Base-by-base conservation (phyloP, 2,329 filamentous ascomycete species). In the Trichoderma atroviride region DNA sequence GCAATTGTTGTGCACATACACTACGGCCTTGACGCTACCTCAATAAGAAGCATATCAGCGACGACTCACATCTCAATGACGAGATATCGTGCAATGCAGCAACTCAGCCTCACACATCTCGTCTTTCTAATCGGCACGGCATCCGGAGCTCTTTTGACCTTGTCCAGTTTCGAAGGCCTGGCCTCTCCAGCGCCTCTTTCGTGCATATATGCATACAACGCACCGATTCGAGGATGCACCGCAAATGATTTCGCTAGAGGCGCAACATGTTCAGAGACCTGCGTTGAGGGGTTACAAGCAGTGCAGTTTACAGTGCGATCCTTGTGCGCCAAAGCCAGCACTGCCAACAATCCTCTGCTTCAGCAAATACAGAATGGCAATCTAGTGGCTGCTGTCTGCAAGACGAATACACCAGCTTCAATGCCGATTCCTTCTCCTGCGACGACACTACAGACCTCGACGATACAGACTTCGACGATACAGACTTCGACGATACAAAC, bases 161-260 rank as follows among this genome's bases (percentile, higher is more conserved):
- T 85, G 33, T 78, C 81, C 57, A 78, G 79, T 72, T 81, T 85
- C 68, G 77, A 84, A 67, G 74, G 78, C 53, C 77, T 85, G 67
- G 74, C 77, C n/a, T 75, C 79, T 13, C 70, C 77, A n/a, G 73
- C 77, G 5, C 75, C 81, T 0, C 67, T 80, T 43, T 72, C 72
- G 53, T 85, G 83, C 72, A 74, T 79, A 16, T 72, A 79, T 47
- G 82, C 80, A 40, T 85, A 85, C 75, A 81, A 82, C 72, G 75
- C 76, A 6, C 78, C 78, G 5, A 78, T 85, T 31, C 53, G 68
- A n/a, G 77, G 78, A 61, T 85, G 83, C 73, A 69, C 63, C 4
- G 40, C 72, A 4, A 33, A 67, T 67, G 83, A 84, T 72, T 83
- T 83, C 31, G 19, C 4, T 5, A 67, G 67, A 2, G 77, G 76